Conservation (phyloP, 495 filamentous ascomycete genomes). For the Mycothermus thermophilus region DNA sequence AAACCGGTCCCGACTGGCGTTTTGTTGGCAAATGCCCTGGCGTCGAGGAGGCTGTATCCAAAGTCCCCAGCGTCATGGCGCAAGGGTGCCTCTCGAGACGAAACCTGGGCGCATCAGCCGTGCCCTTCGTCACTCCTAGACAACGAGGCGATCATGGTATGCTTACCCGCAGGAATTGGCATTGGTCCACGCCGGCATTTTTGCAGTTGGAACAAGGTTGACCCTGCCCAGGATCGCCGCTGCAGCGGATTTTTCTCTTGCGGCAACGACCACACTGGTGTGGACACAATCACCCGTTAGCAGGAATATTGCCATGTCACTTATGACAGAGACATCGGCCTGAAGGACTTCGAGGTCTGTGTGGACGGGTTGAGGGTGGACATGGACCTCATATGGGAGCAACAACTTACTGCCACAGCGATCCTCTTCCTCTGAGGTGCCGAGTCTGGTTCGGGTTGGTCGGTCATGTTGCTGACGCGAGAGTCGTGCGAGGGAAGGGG, state of each 20-base stretch:
- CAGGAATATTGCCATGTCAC: too few species aligned
- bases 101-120: too few species aligned
- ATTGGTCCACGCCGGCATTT: constrained; percentile 51
- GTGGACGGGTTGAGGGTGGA: too few species aligned
- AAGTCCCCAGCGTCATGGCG: constrained; percentile 25
- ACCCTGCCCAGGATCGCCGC: constrained; percentile 65
- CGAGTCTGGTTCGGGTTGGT: constrained; percentile 27
- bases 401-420: constrained; percentile 60
- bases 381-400: too few species aligned
- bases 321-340: background rate
- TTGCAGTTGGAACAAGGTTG: constrained; percentile 74
- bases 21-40: constrained; percentile 25
- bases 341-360: too few species aligned
- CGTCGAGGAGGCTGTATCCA: constrained; percentile 26
- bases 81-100: constrained; percentile 32
- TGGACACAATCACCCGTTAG: too few species aligned
- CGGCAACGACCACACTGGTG: constrained; percentile 84
- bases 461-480: constrained; percentile 26
- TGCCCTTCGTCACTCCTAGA: too few species aligned
- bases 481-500: constrained; percentile 23
- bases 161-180: constrained; percentile 68
- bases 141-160: too few species aligned
- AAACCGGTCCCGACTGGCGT: constrained; percentile 11
- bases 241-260: constrained; percentile 92
- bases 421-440: constrained; percentile 43